A percentile compares a stretch with the other conserved stretches of the same genome.
Conservation (phyloP, 1,139 yeast species). For the Arxiozyma slooffiae region DNA sequence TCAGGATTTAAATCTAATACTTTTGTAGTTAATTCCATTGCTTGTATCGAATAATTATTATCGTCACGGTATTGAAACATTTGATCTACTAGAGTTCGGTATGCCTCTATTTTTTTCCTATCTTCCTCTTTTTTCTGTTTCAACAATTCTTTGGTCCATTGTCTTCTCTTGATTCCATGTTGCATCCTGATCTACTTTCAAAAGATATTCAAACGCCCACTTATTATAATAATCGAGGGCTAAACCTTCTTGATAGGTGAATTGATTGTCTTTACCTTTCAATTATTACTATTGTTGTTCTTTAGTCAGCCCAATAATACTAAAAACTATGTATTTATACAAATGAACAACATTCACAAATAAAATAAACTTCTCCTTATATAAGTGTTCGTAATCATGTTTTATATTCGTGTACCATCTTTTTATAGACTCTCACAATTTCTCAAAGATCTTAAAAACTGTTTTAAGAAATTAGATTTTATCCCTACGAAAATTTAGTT, state of each 20-base stretch:
- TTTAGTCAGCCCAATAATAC: too few species aligned
- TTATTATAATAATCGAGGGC: neutral
- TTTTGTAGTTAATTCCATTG: conserved; percentile 46
- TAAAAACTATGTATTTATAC: too few species aligned
- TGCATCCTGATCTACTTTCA: neutral
- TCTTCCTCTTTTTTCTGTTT: conserved; percentile 48
- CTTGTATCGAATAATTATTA: conserved; percentile 32
- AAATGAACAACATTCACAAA: too few species aligned
- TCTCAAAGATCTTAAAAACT: neutral
- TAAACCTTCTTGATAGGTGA: too few species aligned
- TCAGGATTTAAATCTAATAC: conserved; percentile 70
- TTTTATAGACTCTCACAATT: neutral
- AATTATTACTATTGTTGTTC: neutral
- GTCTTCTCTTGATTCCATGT: conserved; percentile 67
- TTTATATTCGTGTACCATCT: too few species aligned
- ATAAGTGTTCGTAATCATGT: neutral
- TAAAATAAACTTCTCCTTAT: too few species aligned
- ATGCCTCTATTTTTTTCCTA: conserved; percentile 43
- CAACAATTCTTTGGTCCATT: conserved; percentile 48
- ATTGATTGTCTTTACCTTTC: neutral
- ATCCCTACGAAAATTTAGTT: neutral
- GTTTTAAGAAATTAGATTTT: neutral
- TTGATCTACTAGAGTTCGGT: conserved; percentile 38
- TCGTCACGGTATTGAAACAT: conserved; percentile 36
- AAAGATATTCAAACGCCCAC: too few species aligned